Evolutionary conservation across 2,329 filamentous ascomycete species (phyloP).

Genomic region (Ophiocordyceps camponoti-leonardi): DNA sequence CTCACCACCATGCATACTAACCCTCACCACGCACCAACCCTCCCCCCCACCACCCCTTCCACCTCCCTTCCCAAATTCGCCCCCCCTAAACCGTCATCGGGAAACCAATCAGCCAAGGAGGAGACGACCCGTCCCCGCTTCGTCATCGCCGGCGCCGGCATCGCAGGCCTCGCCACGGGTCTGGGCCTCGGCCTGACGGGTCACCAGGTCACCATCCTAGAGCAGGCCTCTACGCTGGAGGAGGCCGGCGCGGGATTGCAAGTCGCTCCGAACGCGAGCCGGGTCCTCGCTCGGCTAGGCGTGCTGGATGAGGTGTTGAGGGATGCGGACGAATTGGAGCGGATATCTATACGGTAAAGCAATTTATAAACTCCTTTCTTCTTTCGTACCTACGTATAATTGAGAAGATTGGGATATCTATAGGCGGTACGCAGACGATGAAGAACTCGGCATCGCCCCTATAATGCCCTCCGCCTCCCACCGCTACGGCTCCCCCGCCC

Average conservation of each 20-base stretch:
- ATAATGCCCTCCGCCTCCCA: conserved; percentile 6
- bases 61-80: background rate
- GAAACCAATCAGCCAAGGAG: too few relatives aligned
- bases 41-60: background rate
- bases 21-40: too few relatives aligned
- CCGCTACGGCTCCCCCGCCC: conserved; percentile 8
- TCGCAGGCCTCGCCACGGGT: conserved; percentile 19
- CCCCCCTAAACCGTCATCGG: conserved; percentile 1
- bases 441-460: conserved; percentile 7
- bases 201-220: conserved; percentile 9
- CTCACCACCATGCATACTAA: too few relatives aligned
- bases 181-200: conserved; percentile 16
- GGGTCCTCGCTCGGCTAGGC: conserved; percentile 55
- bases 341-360: conserved; percentile 7
- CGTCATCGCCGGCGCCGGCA: conserved; percentile 17
- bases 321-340: conserved; percentile 6
- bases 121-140: conserved; percentile 5
- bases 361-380: conserved; percentile 9
- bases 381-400: too few relatives aligned
- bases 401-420: too few relatives aligned
- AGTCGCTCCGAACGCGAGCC: conserved; percentile 65
- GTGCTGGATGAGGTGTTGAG: conserved; percentile 49
- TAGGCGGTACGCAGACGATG: conserved; percentile 9
- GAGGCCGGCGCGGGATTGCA: conserved; percentile 69
- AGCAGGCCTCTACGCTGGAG: conserved; percentile 8